phyloP scores from a whole-genome alignment of 106 monocot species.

The Gastrodia elata region DNA sequence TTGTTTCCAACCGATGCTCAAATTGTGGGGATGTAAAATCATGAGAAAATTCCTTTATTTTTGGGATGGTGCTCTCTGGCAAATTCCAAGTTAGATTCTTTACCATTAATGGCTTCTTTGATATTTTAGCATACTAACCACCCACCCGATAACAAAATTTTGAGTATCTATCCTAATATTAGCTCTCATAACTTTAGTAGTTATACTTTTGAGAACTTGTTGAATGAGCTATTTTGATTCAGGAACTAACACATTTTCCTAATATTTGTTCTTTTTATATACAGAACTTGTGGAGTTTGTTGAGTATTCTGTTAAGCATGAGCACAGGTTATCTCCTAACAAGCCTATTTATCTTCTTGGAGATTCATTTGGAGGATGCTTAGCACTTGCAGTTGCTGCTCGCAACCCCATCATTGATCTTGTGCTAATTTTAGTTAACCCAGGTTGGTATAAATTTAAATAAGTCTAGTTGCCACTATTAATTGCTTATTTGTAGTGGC shows the following conservation, averaged over 20 bases:
- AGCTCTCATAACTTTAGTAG: not conserved
- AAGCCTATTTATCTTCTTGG: constrained; percentile 84
- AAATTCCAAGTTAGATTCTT: no score
- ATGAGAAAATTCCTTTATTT: no score
- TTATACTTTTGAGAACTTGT: not conserved
- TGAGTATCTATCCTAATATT: not conserved
- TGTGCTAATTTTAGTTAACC: constrained; percentile 72
- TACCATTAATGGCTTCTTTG: not conserved
- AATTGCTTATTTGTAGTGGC: constrained; percentile 3
- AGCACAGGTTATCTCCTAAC: constrained; percentile 41
- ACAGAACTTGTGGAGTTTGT: constrained; percentile 61
- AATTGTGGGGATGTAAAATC: no score
- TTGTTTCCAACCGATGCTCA: no score
- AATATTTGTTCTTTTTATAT: not conserved
- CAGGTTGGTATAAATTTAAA: constrained; percentile 40
- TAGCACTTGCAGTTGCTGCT: constrained; percentile 80
- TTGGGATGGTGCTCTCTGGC: no score
- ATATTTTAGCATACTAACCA: not conserved
- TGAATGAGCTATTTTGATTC: not conserved
- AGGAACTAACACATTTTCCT: not conserved
- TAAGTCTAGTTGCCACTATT: not conserved
- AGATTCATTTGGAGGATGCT: constrained; percentile 89
- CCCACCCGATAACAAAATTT: not conserved
- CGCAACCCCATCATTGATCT: constrained; percentile 77
- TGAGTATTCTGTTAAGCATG: constrained; percentile 48